A percentile compares a stretch with the other conserved stretches of the same genome.
Evolutionary conservation across 2,329 filamentous ascomycete genomes (phyloP).

Genomic region (Alternaria novae-zelandiae): DNA sequence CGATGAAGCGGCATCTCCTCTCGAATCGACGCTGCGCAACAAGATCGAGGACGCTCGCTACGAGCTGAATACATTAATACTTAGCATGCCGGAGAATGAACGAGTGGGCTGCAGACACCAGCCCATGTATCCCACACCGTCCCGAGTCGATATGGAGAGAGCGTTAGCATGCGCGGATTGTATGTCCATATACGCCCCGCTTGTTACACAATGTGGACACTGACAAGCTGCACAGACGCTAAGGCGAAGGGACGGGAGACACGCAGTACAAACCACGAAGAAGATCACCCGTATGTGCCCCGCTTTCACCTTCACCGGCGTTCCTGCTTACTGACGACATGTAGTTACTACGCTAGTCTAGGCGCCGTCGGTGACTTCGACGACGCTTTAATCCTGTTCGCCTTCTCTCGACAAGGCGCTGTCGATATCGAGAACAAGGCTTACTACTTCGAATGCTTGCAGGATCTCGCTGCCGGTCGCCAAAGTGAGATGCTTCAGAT

Average conservation of each 20-base stretch:
- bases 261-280: conserved; percentile 38
- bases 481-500: conserved; percentile 63
- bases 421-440: conserved; percentile 62
- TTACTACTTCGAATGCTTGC: conserved; percentile 71
- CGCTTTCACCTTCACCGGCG: background rate
- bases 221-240: conserved; percentile 28
- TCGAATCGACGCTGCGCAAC: conserved; percentile 32
- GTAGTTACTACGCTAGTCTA: conserved; percentile 65
- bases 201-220: conserved; percentile 2
- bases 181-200: conserved; percentile 17
- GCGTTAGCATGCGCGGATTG: conserved; percentile 47
- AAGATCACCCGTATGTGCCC: conserved; percentile 44
- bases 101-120: conserved; percentile 38
- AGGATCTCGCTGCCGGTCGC: conserved; percentile 63
- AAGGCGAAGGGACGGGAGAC: conserved; percentile 34
- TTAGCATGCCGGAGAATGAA: conserved; percentile 43
- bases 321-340: conserved; percentile 16
- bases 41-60: conserved; percentile 64
- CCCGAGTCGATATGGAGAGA: conserved; percentile 49
- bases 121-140: conserved; percentile 42
- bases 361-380: conserved; percentile 68
- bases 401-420: conserved; percentile 65
- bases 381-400: conserved; percentile 66
- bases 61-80: conserved; percentile 63
- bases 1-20: conserved; percentile 22